Evolutionary conservation across 345 rosid species (phyloP).

Genomic region (Excoecaria cochinchinensis): DNA sequence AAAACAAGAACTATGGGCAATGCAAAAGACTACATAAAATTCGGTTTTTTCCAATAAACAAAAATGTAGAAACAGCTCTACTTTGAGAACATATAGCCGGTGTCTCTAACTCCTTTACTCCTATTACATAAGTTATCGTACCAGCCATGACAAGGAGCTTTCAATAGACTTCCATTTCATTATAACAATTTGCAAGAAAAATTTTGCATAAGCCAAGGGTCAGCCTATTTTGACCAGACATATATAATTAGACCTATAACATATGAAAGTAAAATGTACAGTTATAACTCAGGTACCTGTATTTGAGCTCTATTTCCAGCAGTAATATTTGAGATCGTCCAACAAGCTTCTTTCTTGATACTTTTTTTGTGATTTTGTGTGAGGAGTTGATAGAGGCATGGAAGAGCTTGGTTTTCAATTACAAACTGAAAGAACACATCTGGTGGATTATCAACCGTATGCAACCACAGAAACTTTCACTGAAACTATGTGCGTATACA

Average conservation of each 20-base stretch:
- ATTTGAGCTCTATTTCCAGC: conserved; percentile 32
- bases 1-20: not conserved
- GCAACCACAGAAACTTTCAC: not conserved
- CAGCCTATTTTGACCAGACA: not conserved
- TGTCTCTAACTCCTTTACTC: not conserved
- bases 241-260: not conserved
- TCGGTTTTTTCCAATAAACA: not conserved
- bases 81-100: not conserved
- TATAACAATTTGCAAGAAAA: not conserved
- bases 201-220: not conserved
- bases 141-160: not conserved
- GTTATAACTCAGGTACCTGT: conserved; percentile 23
- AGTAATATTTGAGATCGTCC: conserved; percentile 38
- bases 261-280: not conserved
- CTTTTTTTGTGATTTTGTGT: conserved; percentile 28
- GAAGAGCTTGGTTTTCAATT: conserved; percentile 29
- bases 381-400: conserved; percentile 33
- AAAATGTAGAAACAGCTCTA: not conserved
- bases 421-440: conserved; percentile 22
- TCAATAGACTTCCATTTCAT: not conserved
- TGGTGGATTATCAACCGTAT: not conserved
- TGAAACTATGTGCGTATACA: not conserved
- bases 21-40: not conserved
- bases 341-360: conserved; percentile 31
- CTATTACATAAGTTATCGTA: not conserved